Conservation (phyloP, 305 asterid genomes). For the Rubia peregrina region DNA sequence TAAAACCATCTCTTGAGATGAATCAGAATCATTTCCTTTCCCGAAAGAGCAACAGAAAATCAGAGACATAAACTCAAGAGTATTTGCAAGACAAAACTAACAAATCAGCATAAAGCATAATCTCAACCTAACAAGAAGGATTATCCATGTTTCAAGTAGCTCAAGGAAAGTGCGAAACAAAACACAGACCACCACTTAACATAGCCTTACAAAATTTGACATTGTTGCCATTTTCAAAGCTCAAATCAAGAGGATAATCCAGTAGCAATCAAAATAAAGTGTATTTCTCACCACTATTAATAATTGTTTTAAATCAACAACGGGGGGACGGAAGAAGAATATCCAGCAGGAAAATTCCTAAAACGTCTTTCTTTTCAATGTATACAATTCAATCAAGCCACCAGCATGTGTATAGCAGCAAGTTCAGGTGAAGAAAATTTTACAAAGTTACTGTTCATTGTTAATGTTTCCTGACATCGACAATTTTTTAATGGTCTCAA, state of each 20-base stretch:
- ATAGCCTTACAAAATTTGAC: not conserved
- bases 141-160: not conserved
- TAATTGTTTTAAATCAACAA: not conserved
- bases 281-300: not conserved
- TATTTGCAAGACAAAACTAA: constrained; percentile 6
- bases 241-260: not conserved
- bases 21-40: constrained; percentile 48
- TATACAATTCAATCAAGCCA: not conserved
- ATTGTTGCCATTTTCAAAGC: not conserved
- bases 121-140: not conserved
- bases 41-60: not conserved
- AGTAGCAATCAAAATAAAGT: too few relatives aligned
- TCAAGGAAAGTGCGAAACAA: not conserved
- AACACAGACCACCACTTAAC: not conserved
- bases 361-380: not conserved
- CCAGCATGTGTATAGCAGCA: not conserved
- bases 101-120: not conserved
- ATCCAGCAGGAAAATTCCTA: not conserved
- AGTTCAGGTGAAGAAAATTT: not conserved
- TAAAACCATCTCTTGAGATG: constrained; percentile 48
- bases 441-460: not conserved
- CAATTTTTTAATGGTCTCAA: not conserved
- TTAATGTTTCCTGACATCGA: not conserved
- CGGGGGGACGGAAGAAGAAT: not conserved
- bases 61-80: constrained; percentile 9